Evolutionary conservation across 2,329 filamentous ascomycete genomes (phyloP), one percentile per base, ranked within the genome.

Genomic region (Penicillium sp.): DNA sequence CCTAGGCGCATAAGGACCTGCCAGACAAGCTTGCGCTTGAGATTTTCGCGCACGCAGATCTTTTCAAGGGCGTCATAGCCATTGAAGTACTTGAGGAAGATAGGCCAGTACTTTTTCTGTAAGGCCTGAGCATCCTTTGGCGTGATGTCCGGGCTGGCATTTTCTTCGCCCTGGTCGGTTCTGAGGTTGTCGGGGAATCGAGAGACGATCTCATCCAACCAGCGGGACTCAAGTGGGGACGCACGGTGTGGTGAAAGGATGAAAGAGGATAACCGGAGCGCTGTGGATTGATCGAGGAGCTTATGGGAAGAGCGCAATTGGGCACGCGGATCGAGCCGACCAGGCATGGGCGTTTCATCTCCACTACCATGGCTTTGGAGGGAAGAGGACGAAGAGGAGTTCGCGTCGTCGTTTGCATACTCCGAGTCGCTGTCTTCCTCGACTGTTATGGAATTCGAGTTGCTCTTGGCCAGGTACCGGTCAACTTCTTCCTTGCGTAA

Each of bases 41-140:
- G 82, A 6, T 89, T 89, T 74, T 97, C 91, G 53, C 88, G 82
- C n/a, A 94, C 77, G 1, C 89, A 84, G 61, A 99, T 88, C 63
- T 92, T 86, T 75, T 99, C 94, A 56, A 97, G 79, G 2, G 92
- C 86, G 67, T 88, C 86, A 53, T 81, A 83, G 1, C 94, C 94
- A 70, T 97, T 92, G 64, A 97, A 90, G 72, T 97, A 94, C 71
- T 89, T 90, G 65, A 87, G 82, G 63, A 96, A 85, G 41, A 81
- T 78, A 2, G 84, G 83, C 88, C 91, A 96, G 44, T 83, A 81
- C 53, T 84, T 81, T 39, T 83, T 79, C 13, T 89, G 62, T 1
- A 69, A 61, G 9, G 59, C 64, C 27, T 64, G 62, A 10, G 64
- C 58, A 11, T 64, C 69, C 7, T 58, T 58, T 3, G 61, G 56